Evolutionary conservation across 192 early-diverging fungal species (phyloP).

Genomic region (Linnemannia hyalina): DNA sequence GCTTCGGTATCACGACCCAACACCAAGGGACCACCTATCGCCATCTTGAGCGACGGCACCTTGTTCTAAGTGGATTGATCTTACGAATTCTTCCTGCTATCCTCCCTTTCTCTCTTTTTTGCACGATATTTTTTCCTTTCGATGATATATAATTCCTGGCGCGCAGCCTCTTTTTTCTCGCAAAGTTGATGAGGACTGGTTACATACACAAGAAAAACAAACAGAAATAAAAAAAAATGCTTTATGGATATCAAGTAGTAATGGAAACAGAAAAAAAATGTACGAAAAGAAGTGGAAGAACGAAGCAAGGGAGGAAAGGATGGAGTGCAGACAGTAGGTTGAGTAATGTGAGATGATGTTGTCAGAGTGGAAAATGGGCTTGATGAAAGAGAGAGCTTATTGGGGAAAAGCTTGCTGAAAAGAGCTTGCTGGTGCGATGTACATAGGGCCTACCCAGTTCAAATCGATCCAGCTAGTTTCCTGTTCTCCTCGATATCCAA

Average conservation of each 20-base stretch:
- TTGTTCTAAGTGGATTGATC: conserved; percentile 69
- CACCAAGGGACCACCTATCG: conserved; percentile 93
- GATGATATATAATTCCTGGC: background rate
- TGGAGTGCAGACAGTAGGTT: background rate
- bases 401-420: background rate
- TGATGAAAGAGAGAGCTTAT: background rate
- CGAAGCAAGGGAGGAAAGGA: background rate
- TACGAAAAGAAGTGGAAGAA: background rate
- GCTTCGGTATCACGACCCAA: conserved; percentile 81
- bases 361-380: background rate
- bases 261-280: conserved; percentile 17
- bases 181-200: background rate
- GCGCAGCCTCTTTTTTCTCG: background rate
- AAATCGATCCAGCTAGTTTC: background rate
- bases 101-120: background rate
- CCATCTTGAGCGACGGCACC: conserved; percentile 88
- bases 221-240: conserved; percentile 21
- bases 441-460: background rate
- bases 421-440: background rate
- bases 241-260: conserved; percentile 19
- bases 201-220: conserved; percentile 4
- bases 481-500: background rate
- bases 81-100: background rate
- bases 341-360: background rate
- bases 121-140: background rate